Conservation (phyloP, 2,329 filamentous ascomycete genomes). For the Penicillium olsonii region DNA sequence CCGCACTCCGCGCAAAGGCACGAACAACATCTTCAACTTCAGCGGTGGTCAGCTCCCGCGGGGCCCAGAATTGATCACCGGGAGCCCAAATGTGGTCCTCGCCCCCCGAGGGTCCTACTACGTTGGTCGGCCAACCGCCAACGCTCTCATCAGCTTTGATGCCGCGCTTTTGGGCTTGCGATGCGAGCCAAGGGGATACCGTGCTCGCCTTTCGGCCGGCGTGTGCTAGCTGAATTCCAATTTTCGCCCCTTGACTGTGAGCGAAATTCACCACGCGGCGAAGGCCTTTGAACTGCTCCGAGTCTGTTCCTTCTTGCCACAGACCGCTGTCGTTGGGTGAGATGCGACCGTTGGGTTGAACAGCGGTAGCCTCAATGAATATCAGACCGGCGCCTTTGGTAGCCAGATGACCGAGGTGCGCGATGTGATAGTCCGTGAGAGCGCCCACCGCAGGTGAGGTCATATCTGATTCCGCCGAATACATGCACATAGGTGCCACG, state of each 20-base stretch:
- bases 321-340: constrained; percentile 63
- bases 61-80: constrained; percentile 63
- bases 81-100: constrained; percentile 60
- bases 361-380: constrained; percentile 75
- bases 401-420: constrained; percentile 77
- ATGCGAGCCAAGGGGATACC: constrained; percentile 51
- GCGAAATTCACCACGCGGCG: constrained; percentile 70
- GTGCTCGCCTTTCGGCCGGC: constrained; percentile 67
- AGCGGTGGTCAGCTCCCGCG: constrained; percentile 65
- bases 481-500: constrained; percentile 65
- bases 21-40: constrained; percentile 67
- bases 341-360: constrained; percentile 76
- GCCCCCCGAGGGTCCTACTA: constrained; percentile 37
- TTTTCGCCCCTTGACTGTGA: constrained; percentile 73
- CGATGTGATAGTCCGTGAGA: constrained; percentile 76
- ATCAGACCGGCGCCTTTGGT: constrained; percentile 71
- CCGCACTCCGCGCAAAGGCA: constrained; percentile 60
- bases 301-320: constrained; percentile 66
- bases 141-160: constrained; percentile 50
- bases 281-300: constrained; percentile 69
- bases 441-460: constrained; percentile 55
- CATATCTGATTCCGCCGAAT: constrained; percentile 57
- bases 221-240: constrained; percentile 78
- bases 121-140: constrained; percentile 57
- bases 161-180: constrained; percentile 17